Percentiles rank a stretch among this genome's conserved stretches.
Conservation (phyloP, 2,329 filamentous ascomycete species). For the Ophiostoma himal-ulmi region DNA sequence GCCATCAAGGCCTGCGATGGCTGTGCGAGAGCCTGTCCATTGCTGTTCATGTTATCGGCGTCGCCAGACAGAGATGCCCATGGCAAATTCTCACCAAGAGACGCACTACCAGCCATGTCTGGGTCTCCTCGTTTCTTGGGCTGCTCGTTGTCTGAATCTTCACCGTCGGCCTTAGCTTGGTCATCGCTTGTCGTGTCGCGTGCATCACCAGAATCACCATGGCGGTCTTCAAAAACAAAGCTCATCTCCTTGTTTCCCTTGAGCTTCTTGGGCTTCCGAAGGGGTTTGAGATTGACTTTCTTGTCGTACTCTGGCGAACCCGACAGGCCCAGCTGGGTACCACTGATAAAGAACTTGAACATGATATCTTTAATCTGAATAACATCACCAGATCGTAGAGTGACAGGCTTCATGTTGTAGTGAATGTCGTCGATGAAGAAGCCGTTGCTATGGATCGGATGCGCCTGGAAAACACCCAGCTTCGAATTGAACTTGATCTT, state of each 20-base stretch:
- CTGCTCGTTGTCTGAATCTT: conserved; percentile 14
- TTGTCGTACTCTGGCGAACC: conserved; percentile 3
- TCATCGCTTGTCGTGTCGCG: conserved; percentile 50
- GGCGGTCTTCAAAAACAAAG: conserved; percentile 63
- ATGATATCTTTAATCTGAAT: conserved; percentile 67
- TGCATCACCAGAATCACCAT: conserved; percentile 41
- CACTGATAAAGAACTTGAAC: conserved; percentile 62
- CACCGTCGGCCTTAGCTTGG: conserved; percentile 12
- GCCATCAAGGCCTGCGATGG: neutral
- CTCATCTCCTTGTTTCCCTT: conserved; percentile 62
- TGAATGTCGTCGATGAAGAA: conserved; percentile 60
- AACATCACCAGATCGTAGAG: conserved; percentile 58
- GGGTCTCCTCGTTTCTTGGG: conserved; percentile 1
- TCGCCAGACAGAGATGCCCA: neutral
- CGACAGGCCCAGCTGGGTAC: conserved; percentile 2
- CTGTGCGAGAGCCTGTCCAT: neutral
- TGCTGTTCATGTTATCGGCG: neutral
- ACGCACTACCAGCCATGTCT: neutral
- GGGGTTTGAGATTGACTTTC: neutral
- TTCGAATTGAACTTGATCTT: conserved; percentile 65
- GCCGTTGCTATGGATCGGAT: conserved; percentile 58
- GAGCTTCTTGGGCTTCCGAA: neutral
- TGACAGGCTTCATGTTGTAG: conserved; percentile 50
- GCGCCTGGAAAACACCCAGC: conserved; percentile 58
- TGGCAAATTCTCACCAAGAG: neutral